Evolutionary conservation across 129 eudicot species (phyloP).

Genomic region (Saussurea involucrata): DNA sequence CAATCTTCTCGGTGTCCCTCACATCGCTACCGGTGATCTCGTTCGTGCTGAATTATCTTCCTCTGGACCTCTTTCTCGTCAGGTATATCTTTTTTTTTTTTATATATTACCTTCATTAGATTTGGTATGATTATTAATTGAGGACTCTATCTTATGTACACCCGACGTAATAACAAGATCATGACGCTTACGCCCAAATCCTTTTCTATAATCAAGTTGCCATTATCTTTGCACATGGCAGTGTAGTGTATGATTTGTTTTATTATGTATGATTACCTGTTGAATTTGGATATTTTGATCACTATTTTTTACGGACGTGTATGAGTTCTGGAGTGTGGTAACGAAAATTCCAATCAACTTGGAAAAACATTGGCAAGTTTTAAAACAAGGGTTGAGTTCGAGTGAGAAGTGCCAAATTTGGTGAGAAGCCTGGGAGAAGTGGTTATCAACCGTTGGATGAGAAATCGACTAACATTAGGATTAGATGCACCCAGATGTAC

Average conservation of each 20-base stretch:
- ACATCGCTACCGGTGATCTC: constrained; percentile 99
- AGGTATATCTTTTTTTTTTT: constrained; percentile 29
- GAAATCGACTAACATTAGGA: no score
- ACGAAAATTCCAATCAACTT: background rate
- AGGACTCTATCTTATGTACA: background rate
- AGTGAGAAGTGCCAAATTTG: no score
- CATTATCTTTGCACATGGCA: background rate
- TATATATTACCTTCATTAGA: background rate
- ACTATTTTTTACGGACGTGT: background rate
- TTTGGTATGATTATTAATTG: background rate
- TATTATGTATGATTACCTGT: background rate
- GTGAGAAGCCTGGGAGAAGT: no score
- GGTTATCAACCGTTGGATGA: no score
- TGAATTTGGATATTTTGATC: background rate
- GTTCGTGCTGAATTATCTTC: constrained; percentile 77
- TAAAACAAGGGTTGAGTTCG: no score
- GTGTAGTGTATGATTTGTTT: background rate
- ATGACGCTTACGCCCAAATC: background rate
- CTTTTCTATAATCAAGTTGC: background rate
- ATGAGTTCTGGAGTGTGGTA: background rate
- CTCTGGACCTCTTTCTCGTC: constrained; percentile 61
- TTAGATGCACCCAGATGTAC: no score
- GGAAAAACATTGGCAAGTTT: background rate
- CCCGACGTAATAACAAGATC: constrained; percentile 1
- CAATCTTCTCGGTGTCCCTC: constrained; percentile 79